These are phyloP conservation scores for Globisporangium megalacanthum DNA, from an alignment of 352 stramenopile genomes.

Conservation along the genomic window DNA sequence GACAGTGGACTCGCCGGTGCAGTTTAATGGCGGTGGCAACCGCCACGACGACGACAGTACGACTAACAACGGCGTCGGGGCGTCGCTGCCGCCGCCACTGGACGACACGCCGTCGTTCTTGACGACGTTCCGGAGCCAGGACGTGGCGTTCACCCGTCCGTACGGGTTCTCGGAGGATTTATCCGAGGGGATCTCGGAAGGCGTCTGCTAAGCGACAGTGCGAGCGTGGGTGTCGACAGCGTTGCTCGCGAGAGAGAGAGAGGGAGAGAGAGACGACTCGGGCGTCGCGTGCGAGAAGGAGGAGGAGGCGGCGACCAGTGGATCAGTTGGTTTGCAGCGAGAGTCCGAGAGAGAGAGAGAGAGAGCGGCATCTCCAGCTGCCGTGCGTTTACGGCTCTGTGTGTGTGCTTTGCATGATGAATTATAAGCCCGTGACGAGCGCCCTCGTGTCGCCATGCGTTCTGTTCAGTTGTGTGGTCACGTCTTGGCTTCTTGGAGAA, in stretches of 20 bases:
- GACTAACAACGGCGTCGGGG: not conserved
- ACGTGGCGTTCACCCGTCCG: constrained; percentile 57
- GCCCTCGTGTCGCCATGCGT: not conserved
- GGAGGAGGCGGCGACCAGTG: not conserved
- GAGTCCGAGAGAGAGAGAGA: not conserved
- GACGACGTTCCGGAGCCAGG: constrained; percentile 61
- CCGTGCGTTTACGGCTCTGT: not conserved
- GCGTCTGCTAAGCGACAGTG: constrained; percentile 48
- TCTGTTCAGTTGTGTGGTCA: too few species aligned
- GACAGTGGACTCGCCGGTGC: constrained; percentile 31
- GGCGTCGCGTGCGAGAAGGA: not conserved
- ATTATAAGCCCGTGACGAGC: not conserved
- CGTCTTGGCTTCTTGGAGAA: too few species aligned
- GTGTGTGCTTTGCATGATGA: constrained; percentile 1
- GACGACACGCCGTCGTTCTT: constrained; percentile 44
- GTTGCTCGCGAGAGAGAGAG: not conserved
- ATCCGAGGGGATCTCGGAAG: constrained; percentile 68
- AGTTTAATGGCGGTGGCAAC: constrained; percentile 32
- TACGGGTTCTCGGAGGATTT: constrained; percentile 72
- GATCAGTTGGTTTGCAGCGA: not conserved
- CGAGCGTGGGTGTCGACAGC: not conserved
- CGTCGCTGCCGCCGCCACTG: constrained; percentile 12
- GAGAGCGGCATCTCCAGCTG: too few species aligned
- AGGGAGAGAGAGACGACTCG: not conserved
- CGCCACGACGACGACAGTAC: constrained; percentile 7